Evolutionary conservation across 257 asterid species (phyloP), one percentile per base, ranked within the genome.

Genomic region (Solanum piurae): DNA sequence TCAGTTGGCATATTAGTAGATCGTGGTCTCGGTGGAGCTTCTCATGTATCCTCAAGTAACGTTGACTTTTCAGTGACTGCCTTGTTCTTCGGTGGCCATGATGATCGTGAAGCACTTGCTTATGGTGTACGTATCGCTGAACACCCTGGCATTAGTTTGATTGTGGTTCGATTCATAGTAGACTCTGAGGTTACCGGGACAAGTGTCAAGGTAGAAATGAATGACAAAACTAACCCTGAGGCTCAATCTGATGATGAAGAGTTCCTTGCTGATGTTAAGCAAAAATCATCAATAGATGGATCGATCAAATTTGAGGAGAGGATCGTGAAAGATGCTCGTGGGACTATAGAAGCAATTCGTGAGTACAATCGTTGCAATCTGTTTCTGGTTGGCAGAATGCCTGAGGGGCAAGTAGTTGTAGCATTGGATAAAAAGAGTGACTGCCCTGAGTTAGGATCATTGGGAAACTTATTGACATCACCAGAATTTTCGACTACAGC

Each of bases 101-200:
- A 93, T 83, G 96, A 93, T 79, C 93, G 87, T 1, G 96, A 93
- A 86, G 96, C 96, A 1, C 91, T 91, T 23, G 89, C 95, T 42
- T 93, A 92, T 44, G 96, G 93, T 4, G 83, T 74, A 6, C 93
- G 93, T 27, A 92, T 93, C 86, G 93, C 93, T 31, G 95, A 93
- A 87, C 96, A 93, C 86, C 95, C 96, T 4, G 96, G 95, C 36
- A 91, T 93, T 83, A 83, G 37, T 29, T 83, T 92, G 87, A 33
- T 82, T n/a, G 91, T 91, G 5, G 71, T 91, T n/a, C 91, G 87
- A 0, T 88, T 92, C 83, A 33, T 31, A 18, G 89, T 88, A 7
- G 93, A 92, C 69, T 55, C 89, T 2, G 86, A 72, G 86, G 72
- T 38, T 23, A 11, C 75, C 0, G 92, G 89, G 25, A 92, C 83